phyloP scores from a whole-genome alignment of 805 yeast species.

The Barnettozyma pratensis region DNA sequence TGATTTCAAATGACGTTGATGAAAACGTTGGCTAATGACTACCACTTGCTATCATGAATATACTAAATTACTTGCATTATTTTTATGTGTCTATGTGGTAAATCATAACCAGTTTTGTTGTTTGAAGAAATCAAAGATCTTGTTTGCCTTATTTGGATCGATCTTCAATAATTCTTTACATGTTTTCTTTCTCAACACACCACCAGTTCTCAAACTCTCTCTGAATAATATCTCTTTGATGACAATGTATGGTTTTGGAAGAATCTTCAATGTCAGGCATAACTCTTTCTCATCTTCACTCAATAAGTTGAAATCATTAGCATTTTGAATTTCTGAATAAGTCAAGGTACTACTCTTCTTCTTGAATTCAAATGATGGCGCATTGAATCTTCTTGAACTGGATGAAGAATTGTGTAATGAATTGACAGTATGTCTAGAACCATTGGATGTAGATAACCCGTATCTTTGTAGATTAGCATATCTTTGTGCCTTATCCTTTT shows the following conservation, averaged over 20 bases:
- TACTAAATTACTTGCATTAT: neutral
- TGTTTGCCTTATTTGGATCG: constrained; percentile 80
- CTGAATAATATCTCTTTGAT: constrained; percentile 86
- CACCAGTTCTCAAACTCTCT: constrained; percentile 82
- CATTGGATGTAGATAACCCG: constrained; percentile 26
- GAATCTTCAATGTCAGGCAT: constrained; percentile 76
- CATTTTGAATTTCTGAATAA: constrained; percentile 65
- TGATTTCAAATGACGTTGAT: neutral
- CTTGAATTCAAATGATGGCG: constrained; percentile 14
- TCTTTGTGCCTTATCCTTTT: constrained; percentile 77
- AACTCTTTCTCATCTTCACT: constrained; percentile 85
- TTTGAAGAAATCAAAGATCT: constrained; percentile 87
- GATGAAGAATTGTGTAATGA: constrained; percentile 22
- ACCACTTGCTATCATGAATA: too few relatives aligned
- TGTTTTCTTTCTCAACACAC: constrained; percentile 72
- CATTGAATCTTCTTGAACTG: constrained; percentile 16
- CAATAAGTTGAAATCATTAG: constrained; percentile 77
- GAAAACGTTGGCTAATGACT: neutral
- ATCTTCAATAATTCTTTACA: constrained; percentile 82
- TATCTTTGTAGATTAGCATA: constrained; percentile 55
- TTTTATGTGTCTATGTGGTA: neutral
- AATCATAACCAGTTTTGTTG: constrained; percentile 76
- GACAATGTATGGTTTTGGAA: constrained; percentile 92
- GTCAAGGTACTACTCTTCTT: constrained; percentile 39
- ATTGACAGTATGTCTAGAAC: constrained; percentile 30